A percentile compares a stretch with the other conserved stretches of the same genome.
Evolutionary conservation across 192 early-diverging fungal species (phyloP).

Genomic region (Coemansia sp.): DNA sequence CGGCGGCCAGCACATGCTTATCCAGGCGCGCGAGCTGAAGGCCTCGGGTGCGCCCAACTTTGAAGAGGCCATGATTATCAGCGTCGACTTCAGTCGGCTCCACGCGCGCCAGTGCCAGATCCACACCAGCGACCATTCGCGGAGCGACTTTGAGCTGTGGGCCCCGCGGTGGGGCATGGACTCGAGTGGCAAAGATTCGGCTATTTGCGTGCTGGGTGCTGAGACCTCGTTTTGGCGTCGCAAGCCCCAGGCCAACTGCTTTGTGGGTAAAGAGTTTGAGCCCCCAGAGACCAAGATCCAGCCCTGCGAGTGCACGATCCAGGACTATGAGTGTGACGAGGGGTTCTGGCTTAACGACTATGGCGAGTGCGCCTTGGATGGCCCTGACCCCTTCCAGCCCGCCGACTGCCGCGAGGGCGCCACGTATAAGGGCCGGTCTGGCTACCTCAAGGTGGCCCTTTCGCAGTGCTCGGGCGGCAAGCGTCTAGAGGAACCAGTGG

Average conservation of each 20-base stretch:
- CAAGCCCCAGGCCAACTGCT: slow-evolving; percentile 65
- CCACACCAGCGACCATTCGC: slow-evolving; percentile 51
- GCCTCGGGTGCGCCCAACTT: slow-evolving; percentile 9
- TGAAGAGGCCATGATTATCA: slow-evolving; percentile 38
- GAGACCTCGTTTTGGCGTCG: slow-evolving; percentile 72
- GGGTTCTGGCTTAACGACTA: slow-evolving; percentile 72
- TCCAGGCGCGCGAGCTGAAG: slow-evolving; percentile 57
- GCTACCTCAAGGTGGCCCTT: slow-evolving; percentile 73
- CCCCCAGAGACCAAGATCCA: slow-evolving; percentile 50
- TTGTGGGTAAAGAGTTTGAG: slow-evolving; percentile 65
- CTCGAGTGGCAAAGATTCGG: slow-evolving; percentile 54
- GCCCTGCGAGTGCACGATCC: slow-evolving; percentile 69
- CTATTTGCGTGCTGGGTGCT: slow-evolving; percentile 60
- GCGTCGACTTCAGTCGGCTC: slow-evolving; percentile 61
- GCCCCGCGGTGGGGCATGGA: slow-evolving; percentile 45
- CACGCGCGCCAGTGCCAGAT: slow-evolving; percentile 49
- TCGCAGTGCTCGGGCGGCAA: slow-evolving; percentile 76
- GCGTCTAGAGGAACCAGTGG: slow-evolving; percentile 59
- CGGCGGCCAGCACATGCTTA: slow-evolving; percentile 68
- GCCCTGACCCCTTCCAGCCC: slow-evolving; percentile 75
- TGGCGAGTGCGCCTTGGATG: slow-evolving; percentile 64
- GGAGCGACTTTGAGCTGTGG: slow-evolving; percentile 91
- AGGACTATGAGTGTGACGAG: slow-evolving; percentile 88
- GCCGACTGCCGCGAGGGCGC: slow-evolving; percentile 61
- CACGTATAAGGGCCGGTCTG: slow-evolving; percentile 70